These are phyloP conservation scores for Cladosporium austrohemisphaericum DNA, from an alignment of 2,329 filamentous ascomycete genomes.

Conservation along the genomic window DNA sequence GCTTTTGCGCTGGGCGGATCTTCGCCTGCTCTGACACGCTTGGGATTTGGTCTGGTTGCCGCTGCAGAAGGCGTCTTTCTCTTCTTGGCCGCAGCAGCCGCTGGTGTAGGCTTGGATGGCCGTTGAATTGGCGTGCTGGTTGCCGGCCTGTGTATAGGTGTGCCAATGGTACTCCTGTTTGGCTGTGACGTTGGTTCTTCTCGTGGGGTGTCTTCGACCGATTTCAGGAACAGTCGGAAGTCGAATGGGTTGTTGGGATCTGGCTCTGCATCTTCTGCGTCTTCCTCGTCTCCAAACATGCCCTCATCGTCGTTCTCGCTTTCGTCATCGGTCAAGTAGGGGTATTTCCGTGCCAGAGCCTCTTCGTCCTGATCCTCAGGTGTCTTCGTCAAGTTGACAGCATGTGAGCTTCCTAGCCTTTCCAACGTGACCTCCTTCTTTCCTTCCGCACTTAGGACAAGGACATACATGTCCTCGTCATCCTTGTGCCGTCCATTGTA, in stretches of 20 bases:
- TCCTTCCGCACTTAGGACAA: slow-evolving; percentile 25
- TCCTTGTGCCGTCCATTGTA: slow-evolving; percentile 43
- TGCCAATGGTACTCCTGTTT: slow-evolving; percentile 19
- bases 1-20: slow-evolving; percentile 17
- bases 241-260: slow-evolving; percentile 48
- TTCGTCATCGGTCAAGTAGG: slow-evolving; percentile 44
- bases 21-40: slow-evolving; percentile 28
- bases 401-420: slow-evolving; percentile 73
- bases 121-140: slow-evolving; percentile 23
- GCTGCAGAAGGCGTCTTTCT: slow-evolving; percentile 9
- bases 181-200: slow-evolving; percentile 25
- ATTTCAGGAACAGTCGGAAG: slow-evolving; percentile 45
- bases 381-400: slow-evolving; percentile 76
- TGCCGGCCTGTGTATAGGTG: slow-evolving; percentile 18
- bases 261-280: slow-evolving; percentile 34
- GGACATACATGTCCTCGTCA: slow-evolving; percentile 67
- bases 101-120: slow-evolving; percentile 18
- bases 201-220: slow-evolving; percentile 17
- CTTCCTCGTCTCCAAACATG: slow-evolving; percentile 31
- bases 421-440: slow-evolving; percentile 53
- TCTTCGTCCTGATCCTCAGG: slow-evolving; percentile 62
- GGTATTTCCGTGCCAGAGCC: slow-evolving; percentile 62
- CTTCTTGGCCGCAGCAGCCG: slow-evolving; percentile 8
- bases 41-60: slow-evolving; percentile 18
- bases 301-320: slow-evolving; percentile 26